Evolutionary conservation across 1,284 basidiomycete species (phyloP).

Genomic region (Cutaneotrichosporon sp.): DNA sequence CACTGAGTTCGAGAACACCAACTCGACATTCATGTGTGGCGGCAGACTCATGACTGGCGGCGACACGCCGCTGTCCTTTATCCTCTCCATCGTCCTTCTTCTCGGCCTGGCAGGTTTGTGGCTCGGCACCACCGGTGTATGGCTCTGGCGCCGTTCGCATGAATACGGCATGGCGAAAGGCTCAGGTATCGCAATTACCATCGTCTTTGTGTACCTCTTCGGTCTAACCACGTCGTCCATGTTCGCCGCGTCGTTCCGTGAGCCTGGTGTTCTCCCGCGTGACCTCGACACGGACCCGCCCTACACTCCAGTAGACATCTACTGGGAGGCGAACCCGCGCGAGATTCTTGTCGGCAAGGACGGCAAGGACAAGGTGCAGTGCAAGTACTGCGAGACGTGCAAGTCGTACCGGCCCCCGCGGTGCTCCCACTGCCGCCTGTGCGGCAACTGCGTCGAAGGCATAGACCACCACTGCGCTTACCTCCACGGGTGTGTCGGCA

Average conservation of each 20-base stretch:
- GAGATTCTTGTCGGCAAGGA: constrained; percentile 70
- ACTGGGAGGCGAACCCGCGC: constrained; percentile 65
- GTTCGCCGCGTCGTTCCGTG: constrained; percentile 61
- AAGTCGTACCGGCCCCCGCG: constrained; percentile 82
- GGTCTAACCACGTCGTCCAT: constrained; percentile 36
- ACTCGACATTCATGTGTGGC: constrained; percentile 60
- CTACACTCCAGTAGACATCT: constrained; percentile 56
- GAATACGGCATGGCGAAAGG: constrained; percentile 69
- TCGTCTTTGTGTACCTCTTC: constrained; percentile 53
- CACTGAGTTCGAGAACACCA: constrained; percentile 62
- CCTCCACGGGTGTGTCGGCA: constrained; percentile 88
- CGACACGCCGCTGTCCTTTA: constrained; percentile 71
- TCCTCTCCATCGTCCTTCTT: constrained; percentile 60
- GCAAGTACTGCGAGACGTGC: constrained; percentile 88
- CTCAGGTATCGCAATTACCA: constrained; percentile 70
- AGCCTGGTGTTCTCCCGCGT: constrained; percentile 82
- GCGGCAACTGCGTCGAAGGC: constrained; percentile 89
- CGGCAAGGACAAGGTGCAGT: constrained; percentile 74
- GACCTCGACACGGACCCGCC: constrained; percentile 78
- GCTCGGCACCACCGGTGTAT: constrained; percentile 77
- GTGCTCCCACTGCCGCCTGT: constrained; percentile 89
- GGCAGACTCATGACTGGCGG: constrained; percentile 76
- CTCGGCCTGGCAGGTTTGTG: constrained; percentile 67
- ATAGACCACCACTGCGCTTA: constrained; percentile 85
- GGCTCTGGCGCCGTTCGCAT: constrained; percentile 74